Evolutionary conservation across 768 basidiomycete genomes (phyloP), one percentile per base, ranked within the genome.

Genomic region (Fomitopsis pulvina): DNA sequence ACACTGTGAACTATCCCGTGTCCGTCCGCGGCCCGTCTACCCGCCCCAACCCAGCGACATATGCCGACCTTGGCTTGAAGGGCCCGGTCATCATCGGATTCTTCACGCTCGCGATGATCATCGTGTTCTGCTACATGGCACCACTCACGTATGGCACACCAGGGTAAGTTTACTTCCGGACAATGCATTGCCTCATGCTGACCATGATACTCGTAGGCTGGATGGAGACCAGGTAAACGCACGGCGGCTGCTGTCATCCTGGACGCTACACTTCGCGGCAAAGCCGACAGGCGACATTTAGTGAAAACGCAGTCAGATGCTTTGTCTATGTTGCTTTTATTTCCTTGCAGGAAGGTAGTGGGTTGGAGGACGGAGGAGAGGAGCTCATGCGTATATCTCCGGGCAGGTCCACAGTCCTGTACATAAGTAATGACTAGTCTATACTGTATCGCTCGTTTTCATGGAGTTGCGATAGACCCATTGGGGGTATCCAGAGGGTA

Each of bases 81-180:
- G 93, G 89, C 2, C 80, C 91, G 25, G 62, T 82, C 41, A 74
- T 80, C 21, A 71, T 82, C 34, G 76, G 71, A 3, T 61, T 76
- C 11, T 87, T 85, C 62, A 69, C 74, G 37, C 60, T 85, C 22
- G 52, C 78, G 30, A 66, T 92, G 68, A 76, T 91, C 43, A 66
- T 71, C 21, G 71, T 85, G 71, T 85, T 87, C 53, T 59, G 79
- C 34, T 97, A 80, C 74, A 71, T 95, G 45, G 79, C 87, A 12
- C 95, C 96, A 37, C 71, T 99, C 59, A 97, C 95, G 14, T 99
- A 95, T 65, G 96, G 94, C 38, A 86, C 87, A n/a, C 92, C 93
- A 54, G 90, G 92, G 93, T 96, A 71, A 62, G 87, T 74, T 3
- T 54, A 41, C 18, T 38, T n/a, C 24, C n/a, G 16, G 11, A 20